A percentile compares a stretch with the other conserved stretches of the same genome.
phyloP scores from a whole-genome alignment of 2,329 filamentous ascomycete genomes.

The Fusarium humuli region DNA sequence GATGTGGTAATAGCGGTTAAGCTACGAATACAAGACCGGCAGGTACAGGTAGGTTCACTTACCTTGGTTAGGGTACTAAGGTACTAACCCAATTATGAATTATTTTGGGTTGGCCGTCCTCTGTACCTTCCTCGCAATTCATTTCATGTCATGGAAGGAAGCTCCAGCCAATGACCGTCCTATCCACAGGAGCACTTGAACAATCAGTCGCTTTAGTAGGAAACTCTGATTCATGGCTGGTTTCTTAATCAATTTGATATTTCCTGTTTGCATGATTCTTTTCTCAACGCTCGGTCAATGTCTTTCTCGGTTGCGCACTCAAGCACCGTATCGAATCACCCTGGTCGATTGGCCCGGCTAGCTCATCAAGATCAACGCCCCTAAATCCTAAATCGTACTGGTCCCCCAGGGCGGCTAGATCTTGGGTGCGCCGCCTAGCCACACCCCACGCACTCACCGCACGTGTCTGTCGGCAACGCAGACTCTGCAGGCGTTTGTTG shows the following conservation, averaged over 20 bases:
- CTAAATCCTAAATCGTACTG: slow-evolving; percentile 25
- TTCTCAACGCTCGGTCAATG: background rate
- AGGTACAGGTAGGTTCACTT: background rate
- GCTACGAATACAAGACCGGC: background rate
- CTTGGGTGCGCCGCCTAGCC: slow-evolving; percentile 15
- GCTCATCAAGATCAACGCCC: slow-evolving; percentile 30
- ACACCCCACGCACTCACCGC: slow-evolving; percentile 14
- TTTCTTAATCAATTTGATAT: background rate
- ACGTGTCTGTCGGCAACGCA: slow-evolving; percentile 26
- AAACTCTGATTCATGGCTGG: background rate
- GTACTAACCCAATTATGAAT: background rate
- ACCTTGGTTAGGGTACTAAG: background rate
- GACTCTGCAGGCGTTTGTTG: slow-evolving; percentile 8
- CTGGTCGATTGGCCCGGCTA: slow-evolving; percentile 20
- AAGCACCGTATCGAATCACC: background rate
- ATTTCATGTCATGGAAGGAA: background rate
- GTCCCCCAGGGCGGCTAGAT: slow-evolving; percentile 34
- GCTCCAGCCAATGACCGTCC: background rate
- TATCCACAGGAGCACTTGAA: background rate
- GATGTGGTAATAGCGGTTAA: background rate
- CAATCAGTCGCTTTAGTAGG: background rate
- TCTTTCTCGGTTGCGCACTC: background rate
- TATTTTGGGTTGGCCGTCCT: background rate
- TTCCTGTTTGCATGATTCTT: background rate
- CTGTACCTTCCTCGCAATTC: background rate